A percentile compares a stretch with the other conserved stretches of the same genome.
These are phyloP conservation scores for Xerophyta viscosa DNA, from an alignment of 106 monocot species.

Conservation along the genomic window DNA sequence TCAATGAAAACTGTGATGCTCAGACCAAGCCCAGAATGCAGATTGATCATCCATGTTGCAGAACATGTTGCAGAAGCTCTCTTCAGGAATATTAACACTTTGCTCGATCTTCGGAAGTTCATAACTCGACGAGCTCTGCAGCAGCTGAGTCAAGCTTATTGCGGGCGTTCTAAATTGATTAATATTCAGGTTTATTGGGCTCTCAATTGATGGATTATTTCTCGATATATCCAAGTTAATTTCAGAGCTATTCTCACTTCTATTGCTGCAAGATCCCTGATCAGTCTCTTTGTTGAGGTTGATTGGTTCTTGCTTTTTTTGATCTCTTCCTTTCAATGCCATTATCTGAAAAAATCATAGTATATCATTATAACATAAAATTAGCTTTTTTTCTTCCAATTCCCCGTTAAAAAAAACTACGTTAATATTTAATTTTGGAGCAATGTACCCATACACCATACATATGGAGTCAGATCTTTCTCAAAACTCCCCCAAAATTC, in stretches of 20 bases:
- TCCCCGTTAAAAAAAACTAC: too few relatives aligned
- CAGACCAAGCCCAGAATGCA: constrained; percentile 77
- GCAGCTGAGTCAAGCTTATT: constrained; percentile 33
- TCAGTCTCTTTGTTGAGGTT: constrained; percentile 93
- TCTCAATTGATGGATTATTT: constrained; percentile 28
- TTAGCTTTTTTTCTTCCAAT: background rate
- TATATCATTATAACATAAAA: background rate
- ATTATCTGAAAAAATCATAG: constrained; percentile 36
- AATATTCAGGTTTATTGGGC: constrained; percentile 18
- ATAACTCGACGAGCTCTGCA: constrained; percentile 18
- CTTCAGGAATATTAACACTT: constrained; percentile 27
- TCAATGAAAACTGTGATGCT: constrained; percentile 75
- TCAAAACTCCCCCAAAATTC: constrained; percentile 3
- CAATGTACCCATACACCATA: background rate
- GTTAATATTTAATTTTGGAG: too few relatives aligned
- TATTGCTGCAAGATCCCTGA: constrained; percentile 84
- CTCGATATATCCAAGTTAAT: constrained; percentile 60
- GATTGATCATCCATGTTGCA: constrained; percentile 68
- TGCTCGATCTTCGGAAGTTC: constrained; percentile 45
- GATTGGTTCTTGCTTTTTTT: constrained; percentile 39
- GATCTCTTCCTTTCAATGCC: constrained; percentile 65
- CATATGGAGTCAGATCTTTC: background rate
- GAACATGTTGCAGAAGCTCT: constrained; percentile 69
- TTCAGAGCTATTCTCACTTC: constrained; percentile 85
- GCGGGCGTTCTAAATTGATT: constrained; percentile 27